Evolutionary conservation across 108 stramenopile genomes (phyloP), one percentile per base, ranked within the genome.

Genomic region (Skeletonema grethae): DNA sequence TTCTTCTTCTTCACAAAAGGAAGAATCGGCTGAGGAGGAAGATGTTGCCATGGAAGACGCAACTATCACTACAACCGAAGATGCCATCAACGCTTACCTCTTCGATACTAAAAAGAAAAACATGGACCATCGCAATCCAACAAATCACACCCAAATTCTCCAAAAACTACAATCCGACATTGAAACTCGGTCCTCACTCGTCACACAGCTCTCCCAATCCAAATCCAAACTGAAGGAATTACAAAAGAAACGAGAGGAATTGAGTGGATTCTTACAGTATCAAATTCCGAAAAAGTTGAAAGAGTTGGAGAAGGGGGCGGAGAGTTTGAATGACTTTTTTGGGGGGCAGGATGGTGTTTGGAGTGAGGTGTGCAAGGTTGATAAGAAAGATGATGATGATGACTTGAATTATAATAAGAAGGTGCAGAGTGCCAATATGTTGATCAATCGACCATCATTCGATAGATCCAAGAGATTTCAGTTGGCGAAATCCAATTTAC

Each of bases 311-410:
- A 62, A 67, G 63, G 78, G 81, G 10, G 85, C 80, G 43, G 65
- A 85, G 66, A 80, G 86, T 24, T 62, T 92, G 65, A 89, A 86
- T 74, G 65, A 67, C 31, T 90, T 87, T 63, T 88, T 90, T 61
- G 67, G 70, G n/a, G 53, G 36, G 24, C 36, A 57, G 8, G 25
- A 30, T 55, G 25, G 20, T 55, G 55, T 69, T 43, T 69, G 28
- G 34, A 67, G 41, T 3, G 57, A 59, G 15, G 53, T 30, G 13
- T 50, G 10, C 12, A 55, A 15, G 70, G 45, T 59, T 9, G 67
- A n/a, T 0, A 61, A 61, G 24, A 32, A 32, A 6, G 53, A 67
- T 28, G 58, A 69, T n/a, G 65, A 77, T 39, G n/a, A 77, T 2
- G 80, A 61, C 29, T 50, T 67, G 63, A 50, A 72, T 11, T 46